Base-by-base conservation (phyloP, 2,329 filamentous ascomycete species). In the Xylaria sp. region DNA sequence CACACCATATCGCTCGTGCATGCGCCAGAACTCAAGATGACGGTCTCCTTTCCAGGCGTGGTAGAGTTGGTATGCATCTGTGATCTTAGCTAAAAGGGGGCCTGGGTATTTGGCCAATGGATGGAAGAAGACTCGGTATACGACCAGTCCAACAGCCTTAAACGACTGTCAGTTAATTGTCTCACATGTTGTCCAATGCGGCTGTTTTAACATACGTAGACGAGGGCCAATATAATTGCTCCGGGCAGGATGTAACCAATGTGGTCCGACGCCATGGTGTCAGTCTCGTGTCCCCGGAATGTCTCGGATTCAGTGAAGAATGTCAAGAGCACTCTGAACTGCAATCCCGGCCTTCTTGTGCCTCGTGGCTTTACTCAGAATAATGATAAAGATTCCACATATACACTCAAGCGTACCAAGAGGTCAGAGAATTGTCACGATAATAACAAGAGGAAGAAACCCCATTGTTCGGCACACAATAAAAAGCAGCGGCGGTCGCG, bases 41-140 rank as follows among this genome's bases (percentile, higher is more conserved):
- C 92, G 87, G 73, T 92, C 90, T 62, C 92, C 92, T 75, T 88
- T 90, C 81, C 90, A 92, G 57, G 91, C 91, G 73, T 94, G 90
- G 79, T 92, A 94, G 37, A 91, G 86, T 77, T 90, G 88, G 74
- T 90, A 87, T 72, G 82, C 87, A 74, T 89, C 85, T n/a, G 89
- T 89, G 73, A 91, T 79, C 76, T 88, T 90, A 66, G 88, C 89
- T 51, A 91, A 76, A 57, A 90, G 81, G 0, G 90, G 90, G 1
- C 90, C 90, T 1, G 89, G 90, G 72, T 91, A 90, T 67, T 86
- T 88, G 20, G 89, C 85, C 10, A 92, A 80, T 3, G 90, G 89
- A 75, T 92, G 90, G 77, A 91, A 87, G 77, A 85, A 89, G 66
- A 91, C 73, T 65, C 88, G 83, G 76, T 91, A 91, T 52, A 88